Base-by-base conservation (phyloP, 2,329 filamentous ascomycete species). In the Ciborinia camelliae region DNA sequence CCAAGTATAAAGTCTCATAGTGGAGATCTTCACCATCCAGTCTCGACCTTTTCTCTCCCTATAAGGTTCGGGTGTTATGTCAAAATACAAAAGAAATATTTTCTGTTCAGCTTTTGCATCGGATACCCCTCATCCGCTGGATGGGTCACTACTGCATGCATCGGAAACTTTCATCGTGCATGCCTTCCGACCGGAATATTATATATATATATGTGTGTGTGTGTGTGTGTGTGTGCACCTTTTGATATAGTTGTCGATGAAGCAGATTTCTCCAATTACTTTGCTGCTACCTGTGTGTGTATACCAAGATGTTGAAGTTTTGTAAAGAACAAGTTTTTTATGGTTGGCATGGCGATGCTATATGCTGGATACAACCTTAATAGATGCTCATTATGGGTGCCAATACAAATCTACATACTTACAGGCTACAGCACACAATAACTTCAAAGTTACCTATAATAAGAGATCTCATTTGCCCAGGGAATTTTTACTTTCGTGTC, bases 321-420 rank as follows among this genome's bases (percentile, higher is more conserved):
- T 35, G 48, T 6, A 43, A 12, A 57, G 6, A 39, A 30, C 32
- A 28, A 50, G 15, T 9, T n/a, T 5, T 10, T 6, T 28, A 52
- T 61, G 26, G 59, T 62, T 62, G 59, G 43, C 47, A 52, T 61
- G 47, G 45, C 39, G 60, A 47, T 55, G 50, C 18, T 39, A 53
- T 20, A 54, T 45, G n/a, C 39, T 55, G 37, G 54, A 14, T 45
- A 32, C 28, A 45, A 20, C 12, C 48, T 54, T 39, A 57, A 15
- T 12, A 43, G 53, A 43, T n/a, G 18, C 37, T 37, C 51, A 43
- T 55, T 30, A 30, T 55, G 53, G 30, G 23, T 55, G 37, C 8
- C 8, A 55, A 28, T 43, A 18, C 18, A 8, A 20, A 15, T 53
- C 30, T 52, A 23, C 30, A 52, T 15, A 52, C n/a, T 30, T 39